Percentiles rank a stretch among this genome's conserved stretches.
These are phyloP conservation scores for Thyridium curvatum DNA, from an alignment of 2,329 filamentous ascomycete genomes.

Conservation along the genomic window DNA sequence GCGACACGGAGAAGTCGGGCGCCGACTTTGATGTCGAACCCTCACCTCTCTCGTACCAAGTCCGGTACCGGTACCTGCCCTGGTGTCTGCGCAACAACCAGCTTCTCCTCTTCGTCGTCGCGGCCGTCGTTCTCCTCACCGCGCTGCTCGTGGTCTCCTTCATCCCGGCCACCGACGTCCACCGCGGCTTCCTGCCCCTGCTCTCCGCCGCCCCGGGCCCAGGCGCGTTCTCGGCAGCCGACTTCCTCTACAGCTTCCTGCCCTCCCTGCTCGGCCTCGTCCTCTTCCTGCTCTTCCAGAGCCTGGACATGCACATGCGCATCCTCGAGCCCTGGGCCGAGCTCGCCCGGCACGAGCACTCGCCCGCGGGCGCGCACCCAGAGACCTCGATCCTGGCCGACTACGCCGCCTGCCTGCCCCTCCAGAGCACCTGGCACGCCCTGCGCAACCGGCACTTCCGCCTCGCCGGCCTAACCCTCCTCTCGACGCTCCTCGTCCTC, in stretches of 20 bases:
- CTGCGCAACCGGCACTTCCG: constrained; percentile 57
- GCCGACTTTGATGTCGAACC: constrained; percentile 23
- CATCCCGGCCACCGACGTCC: constrained; percentile 58
- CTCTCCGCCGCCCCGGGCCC: constrained; percentile 54
- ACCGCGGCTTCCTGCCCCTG: constrained; percentile 64
- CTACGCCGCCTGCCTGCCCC: constrained; percentile 61
- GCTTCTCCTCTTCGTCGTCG: constrained; percentile 60
- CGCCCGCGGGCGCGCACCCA: constrained; percentile 52
- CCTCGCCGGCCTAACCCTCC: constrained; percentile 53
- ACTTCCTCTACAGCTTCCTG: constrained; percentile 80
- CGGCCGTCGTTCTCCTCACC: constrained; percentile 54
- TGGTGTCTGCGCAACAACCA: constrained; percentile 66
- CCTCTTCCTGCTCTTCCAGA: constrained; percentile 61
- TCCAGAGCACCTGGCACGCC: constrained; percentile 53
- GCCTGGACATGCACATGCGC: constrained; percentile 59
- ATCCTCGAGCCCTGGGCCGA: constrained; percentile 65
- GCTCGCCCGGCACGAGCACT: constrained; percentile 31
- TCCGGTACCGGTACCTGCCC: constrained; percentile 64
- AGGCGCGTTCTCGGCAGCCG: constrained; percentile 72
- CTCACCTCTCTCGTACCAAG: constrained; percentile 41
- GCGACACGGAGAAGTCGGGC: constrained; percentile 3
- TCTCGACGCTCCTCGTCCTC: constrained; percentile 52
- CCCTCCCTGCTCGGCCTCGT: constrained; percentile 62
- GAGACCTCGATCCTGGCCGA: constrained; percentile 61
- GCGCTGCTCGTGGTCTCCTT: constrained; percentile 77